Evolutionary conservation across 352 stramenopile genomes (phyloP).

Genomic region (Globisporangium camurandrum): DNA sequence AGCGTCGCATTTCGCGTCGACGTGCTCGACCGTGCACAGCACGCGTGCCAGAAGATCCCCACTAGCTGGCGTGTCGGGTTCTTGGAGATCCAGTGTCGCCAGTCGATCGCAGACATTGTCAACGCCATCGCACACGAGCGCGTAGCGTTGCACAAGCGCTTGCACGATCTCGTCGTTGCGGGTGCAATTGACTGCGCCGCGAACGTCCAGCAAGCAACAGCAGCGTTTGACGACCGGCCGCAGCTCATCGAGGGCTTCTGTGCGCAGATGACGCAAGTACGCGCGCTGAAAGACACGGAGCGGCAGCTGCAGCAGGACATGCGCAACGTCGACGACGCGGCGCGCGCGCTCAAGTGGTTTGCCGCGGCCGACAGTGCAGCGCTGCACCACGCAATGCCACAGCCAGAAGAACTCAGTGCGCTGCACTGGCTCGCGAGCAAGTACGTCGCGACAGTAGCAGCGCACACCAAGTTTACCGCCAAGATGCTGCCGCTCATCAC

Average conservation of each 20-base stretch:
- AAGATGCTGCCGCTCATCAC: slow-evolving; percentile 66
- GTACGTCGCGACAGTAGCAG: slow-evolving; percentile 36
- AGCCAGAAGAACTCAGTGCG: no score
- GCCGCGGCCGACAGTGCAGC: slow-evolving; percentile 20
- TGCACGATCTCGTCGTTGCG: slow-evolving; percentile 25
- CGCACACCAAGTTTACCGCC: slow-evolving; percentile 49
- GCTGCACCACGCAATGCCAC: slow-evolving; percentile 20
- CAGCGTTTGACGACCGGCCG: slow-evolving; percentile 54
- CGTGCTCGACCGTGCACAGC: slow-evolving; percentile 42
- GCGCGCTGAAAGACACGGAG: slow-evolving; percentile 39
- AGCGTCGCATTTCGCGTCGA: slow-evolving; percentile 23
- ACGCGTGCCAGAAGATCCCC: slow-evolving; percentile 55
- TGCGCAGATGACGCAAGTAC: slow-evolving; percentile 55
- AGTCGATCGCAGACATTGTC: slow-evolving; percentile 49
- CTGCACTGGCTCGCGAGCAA: slow-evolving; percentile 41
- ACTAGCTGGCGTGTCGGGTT: slow-evolving; percentile 68
- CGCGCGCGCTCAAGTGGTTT: slow-evolving; percentile 37
- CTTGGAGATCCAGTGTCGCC: slow-evolving; percentile 63
- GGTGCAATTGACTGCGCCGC: slow-evolving; percentile 35
- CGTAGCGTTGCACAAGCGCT: slow-evolving; percentile 23
- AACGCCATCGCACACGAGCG: slow-evolving; percentile 50
- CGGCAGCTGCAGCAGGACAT: slow-evolving; percentile 61
- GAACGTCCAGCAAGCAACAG: slow-evolving; percentile 33
- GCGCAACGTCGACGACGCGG: slow-evolving; percentile 57
- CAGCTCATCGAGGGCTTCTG: slow-evolving; percentile 69